A percentile compares a stretch with the other conserved stretches of the same genome.
These are phyloP conservation scores for Elsinoe necatrix DNA, from an alignment of 2,329 filamentous ascomycete genomes.

Conservation along the genomic window DNA sequence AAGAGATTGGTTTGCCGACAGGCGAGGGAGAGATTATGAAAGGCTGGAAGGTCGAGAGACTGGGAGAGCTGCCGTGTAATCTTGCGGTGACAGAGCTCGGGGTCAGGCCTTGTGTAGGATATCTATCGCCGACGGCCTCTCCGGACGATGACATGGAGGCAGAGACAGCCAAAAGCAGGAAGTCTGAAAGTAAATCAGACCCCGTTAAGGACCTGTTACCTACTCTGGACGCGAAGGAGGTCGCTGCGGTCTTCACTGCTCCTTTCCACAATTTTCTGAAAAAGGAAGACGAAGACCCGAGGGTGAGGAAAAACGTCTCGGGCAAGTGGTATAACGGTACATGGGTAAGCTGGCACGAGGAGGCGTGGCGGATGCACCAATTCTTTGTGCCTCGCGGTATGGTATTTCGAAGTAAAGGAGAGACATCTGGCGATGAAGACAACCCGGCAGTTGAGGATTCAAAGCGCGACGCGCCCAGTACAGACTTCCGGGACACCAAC, in stretches of 20 bases:
- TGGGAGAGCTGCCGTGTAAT: constrained; percentile 66
- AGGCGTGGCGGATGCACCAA: constrained; percentile 79
- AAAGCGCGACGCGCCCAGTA: neutral
- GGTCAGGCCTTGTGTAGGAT: constrained; percentile 46
- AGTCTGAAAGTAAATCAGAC: constrained; percentile 54
- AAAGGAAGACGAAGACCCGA: constrained; percentile 45
- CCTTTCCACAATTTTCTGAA: constrained; percentile 77
- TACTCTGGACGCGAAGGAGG: constrained; percentile 76
- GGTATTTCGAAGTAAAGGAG: constrained; percentile 16
- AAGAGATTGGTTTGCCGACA: constrained; percentile 84
- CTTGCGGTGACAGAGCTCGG: constrained; percentile 44
- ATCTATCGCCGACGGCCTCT: constrained; percentile 40
- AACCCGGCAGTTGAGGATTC: constrained; percentile 12
- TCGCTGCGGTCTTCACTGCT: constrained; percentile 87
- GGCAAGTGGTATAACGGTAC: constrained; percentile 75
- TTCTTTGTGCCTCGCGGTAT: constrained; percentile 61
- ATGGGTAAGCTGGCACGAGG: constrained; percentile 73
- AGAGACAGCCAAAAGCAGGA: constrained; percentile 28
- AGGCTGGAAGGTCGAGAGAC: constrained; percentile 77
- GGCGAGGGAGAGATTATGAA: constrained; percentile 59
- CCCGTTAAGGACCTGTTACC: constrained; percentile 45
- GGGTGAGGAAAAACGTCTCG: constrained; percentile 27
- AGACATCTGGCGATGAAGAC: constrained; percentile 14
- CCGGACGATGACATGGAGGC: neutral
- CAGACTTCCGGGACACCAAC: no score